Evolutionary conservation across 23 red algal species (phyloP).

Genomic region (Gracilariopsis chorda): DNA sequence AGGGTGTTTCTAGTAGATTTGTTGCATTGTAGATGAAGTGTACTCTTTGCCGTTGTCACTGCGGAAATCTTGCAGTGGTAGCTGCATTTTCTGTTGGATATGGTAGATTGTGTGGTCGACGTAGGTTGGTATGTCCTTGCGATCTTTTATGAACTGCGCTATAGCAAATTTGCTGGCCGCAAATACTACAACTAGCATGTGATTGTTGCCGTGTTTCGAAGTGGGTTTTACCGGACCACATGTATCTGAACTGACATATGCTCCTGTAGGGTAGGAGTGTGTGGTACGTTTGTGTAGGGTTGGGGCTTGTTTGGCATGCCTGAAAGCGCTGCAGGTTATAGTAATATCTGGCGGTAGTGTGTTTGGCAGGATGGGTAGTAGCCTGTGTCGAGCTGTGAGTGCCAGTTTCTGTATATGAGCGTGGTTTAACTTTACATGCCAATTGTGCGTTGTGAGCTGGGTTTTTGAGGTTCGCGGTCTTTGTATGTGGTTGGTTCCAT

Average conservation of each 20-base stretch:
- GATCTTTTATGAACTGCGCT: not conserved
- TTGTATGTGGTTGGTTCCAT: not conserved
- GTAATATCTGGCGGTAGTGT: too few species aligned
- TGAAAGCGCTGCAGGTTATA: too few species aligned
- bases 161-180: not conserved
- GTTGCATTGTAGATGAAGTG: not conserved
- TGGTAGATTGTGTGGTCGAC: not conserved
- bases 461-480: too few species aligned
- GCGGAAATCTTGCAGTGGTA: not conserved
- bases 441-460: too few species aligned
- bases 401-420: too few species aligned
- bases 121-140: not conserved
- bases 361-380: too few species aligned
- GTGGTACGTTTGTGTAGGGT: too few species aligned
- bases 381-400: too few species aligned
- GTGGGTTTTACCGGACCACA: too few species aligned
- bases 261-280: not conserved
- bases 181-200: not conserved
- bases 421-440: too few species aligned
- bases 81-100: not conserved
- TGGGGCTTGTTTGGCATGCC: too few species aligned
- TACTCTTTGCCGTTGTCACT: constrained; percentile 13
- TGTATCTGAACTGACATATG: not conserved
- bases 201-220: not conserved
- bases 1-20: not conserved